Conservation (phyloP, 164 flowering plant species). For the Vitis riparia region DNA sequence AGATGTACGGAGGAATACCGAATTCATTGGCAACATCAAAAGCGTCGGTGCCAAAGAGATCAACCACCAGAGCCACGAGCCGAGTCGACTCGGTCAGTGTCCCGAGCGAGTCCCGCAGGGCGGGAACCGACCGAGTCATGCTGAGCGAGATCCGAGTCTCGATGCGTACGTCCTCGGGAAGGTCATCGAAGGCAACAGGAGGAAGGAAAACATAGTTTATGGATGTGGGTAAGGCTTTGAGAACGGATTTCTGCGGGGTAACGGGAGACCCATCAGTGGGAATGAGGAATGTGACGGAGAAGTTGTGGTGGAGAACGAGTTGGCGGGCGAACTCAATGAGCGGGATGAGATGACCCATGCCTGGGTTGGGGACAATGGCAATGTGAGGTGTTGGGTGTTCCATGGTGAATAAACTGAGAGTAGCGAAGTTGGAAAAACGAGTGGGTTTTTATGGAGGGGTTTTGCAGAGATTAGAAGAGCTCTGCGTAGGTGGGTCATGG, state of each 20-base stretch:
- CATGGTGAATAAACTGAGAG: not conserved
- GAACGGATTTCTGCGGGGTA: constrained; percentile 12
- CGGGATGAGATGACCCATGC: constrained; percentile 42
- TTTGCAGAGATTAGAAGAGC: constrained; percentile 11
- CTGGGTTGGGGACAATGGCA: constrained; percentile 31
- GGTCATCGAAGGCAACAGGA: constrained; percentile 17
- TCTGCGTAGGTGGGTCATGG: constrained; percentile 4
- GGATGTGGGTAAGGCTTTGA: constrained; percentile 15
- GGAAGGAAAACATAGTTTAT: constrained; percentile 27
- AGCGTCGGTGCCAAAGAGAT: constrained; percentile 25
- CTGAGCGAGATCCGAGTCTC: constrained; percentile 23
- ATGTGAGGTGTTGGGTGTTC: constrained; percentile 11
- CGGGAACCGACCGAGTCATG: constrained; percentile 20
- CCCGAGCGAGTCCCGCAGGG: constrained; percentile 18
- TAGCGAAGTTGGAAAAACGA: not conserved
- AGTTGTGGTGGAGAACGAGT: constrained; percentile 18
- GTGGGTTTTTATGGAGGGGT: not conserved
- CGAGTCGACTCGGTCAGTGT: constrained; percentile 7
- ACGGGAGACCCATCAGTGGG: constrained; percentile 17
- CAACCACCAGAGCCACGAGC: constrained; percentile 21
- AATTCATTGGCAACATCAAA: constrained; percentile 25
- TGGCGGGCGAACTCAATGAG: constrained; percentile 35
- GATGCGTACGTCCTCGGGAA: constrained; percentile 8
- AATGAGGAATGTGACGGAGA: constrained; percentile 25
- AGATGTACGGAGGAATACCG: constrained; percentile 13